These are phyloP conservation scores for Auxenochlorella protothecoides DNA, from an alignment of 139 green algal genomes.

Conservation along the genomic window DNA sequence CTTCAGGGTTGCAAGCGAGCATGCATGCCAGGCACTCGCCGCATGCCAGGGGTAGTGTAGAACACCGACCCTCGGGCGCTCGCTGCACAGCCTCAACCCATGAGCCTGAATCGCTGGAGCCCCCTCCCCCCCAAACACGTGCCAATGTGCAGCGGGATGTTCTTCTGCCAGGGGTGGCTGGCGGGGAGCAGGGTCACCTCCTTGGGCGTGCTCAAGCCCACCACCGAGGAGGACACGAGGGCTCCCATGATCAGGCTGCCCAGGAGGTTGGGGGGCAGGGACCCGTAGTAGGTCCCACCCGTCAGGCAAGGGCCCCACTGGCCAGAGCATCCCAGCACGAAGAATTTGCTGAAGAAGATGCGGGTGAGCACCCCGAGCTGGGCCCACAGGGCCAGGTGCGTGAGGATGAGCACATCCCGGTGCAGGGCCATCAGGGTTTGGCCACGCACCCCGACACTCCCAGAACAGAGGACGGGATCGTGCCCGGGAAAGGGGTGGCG, in stretches of 20 bases:
- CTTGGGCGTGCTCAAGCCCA: constrained; percentile 25
- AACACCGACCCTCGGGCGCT: no score
- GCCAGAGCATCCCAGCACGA: constrained; percentile 31
- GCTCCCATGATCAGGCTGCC: constrained; percentile 67
- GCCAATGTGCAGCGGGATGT: constrained; percentile 43
- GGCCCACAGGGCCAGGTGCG: constrained; percentile 33
- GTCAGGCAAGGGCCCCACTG: constrained; percentile 37
- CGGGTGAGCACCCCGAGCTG: constrained; percentile 41
- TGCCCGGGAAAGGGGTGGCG: no score
- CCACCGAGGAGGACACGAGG: constrained; percentile 21
- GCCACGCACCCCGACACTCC: no score
- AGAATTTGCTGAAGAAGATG: constrained; percentile 31
- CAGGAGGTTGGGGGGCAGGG: constrained; percentile 63
- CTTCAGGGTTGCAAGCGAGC: no score
- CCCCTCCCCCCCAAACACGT: no score
- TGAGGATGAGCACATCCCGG: constrained; percentile 4
- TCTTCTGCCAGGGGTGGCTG: constrained; percentile 33
- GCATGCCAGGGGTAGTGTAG: no score
- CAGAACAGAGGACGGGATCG: no score
- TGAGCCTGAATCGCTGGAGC: background rate
- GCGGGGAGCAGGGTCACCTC: constrained; percentile 36
- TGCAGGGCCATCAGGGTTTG: no score
- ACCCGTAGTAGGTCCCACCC: constrained; percentile 44
- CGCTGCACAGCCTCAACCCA: no score
- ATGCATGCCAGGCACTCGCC: no score